Base-by-base conservation (phyloP, 2,329 filamentous ascomycete genomes). In the Raffaelea albimanens region DNA sequence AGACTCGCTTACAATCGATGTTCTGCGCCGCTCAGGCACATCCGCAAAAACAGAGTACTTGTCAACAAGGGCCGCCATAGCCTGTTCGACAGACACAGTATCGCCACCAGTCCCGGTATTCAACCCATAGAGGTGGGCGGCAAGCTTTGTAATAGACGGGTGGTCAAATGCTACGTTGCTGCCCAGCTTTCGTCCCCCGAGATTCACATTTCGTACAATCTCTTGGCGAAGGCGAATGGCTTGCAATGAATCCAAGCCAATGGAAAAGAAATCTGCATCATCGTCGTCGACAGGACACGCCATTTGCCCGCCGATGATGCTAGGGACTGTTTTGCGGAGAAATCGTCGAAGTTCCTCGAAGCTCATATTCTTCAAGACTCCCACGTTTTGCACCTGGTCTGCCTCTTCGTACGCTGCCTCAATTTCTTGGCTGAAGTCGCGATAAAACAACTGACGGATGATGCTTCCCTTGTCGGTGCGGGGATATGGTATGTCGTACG, bases 91-190 rank as follows among this genome's bases (percentile, higher is more conserved):
- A 31, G 65, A 62, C 10, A 64, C 61, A 7, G 55, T 52, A 11
- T 62, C 56, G 5, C 55, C 55, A 2, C 55, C 53, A 10, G 60
- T 53, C 0, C 69, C 71, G 3, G 59, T 62, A 2, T 67, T 60
- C 4, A 78, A 57, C 0, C 64, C 58, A 40, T 66, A 57, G 0
- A 81, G 58, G 50, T 72, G 65, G 2, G 56, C 57, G 4, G 73
- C 66, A 18, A 82, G 59, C 25, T 62, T 61, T 13, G 60, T 55
- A 31, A 78, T 61, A 3, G 70, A 76, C 0, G 72, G 73, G 31
- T 72, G 67, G 38, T 83, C 78, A 43, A 79, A 83, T 0, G 80
- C 68, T 0, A 82, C 66, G 44, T 80, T 83, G 43, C 75, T 70
- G 0, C 70, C 68, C 0, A 82, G 58, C 10, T 63, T 59, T 14